Conservation (phyloP, 1,284 basidiomycete species). For the Cryptococcus floricola region DNA sequence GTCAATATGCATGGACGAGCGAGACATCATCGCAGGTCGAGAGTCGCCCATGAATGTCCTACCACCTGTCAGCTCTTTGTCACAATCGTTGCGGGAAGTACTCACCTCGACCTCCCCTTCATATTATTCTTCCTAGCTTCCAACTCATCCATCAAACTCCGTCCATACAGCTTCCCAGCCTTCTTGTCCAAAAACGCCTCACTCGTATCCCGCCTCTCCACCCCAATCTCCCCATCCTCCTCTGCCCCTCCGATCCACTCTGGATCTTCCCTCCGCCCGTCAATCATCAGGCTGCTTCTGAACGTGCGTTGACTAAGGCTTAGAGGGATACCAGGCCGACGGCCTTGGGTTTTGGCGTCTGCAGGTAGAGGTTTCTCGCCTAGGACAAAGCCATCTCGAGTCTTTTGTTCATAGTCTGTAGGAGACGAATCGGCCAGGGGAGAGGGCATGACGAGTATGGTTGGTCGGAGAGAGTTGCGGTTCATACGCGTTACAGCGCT, state of each 20-base stretch:
- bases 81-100: not conserved
- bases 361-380: slow-evolving; percentile 46
- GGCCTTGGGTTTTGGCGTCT: slow-evolving; percentile 29
- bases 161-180: slow-evolving; percentile 41
- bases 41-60: slow-evolving; percentile 47
- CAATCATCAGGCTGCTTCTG: slow-evolving; percentile 35
- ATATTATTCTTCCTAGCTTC: slow-evolving; percentile 42
- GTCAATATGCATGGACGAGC: slow-evolving; percentile 11
- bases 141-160: slow-evolving; percentile 47
- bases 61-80: not conserved
- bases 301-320: slow-evolving; percentile 41
- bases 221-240: slow-evolving; percentile 18
- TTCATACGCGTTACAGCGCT: slow-evolving; percentile 11
- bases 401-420: not conserved
- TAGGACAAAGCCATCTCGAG: slow-evolving; percentile 36
- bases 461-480: slow-evolving; percentile 36
- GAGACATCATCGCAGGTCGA: slow-evolving; percentile 47
- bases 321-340: slow-evolving; percentile 26
- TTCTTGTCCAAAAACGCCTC: slow-evolving; percentile 21
- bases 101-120: slow-evolving; percentile 40
- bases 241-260: slow-evolving; percentile 21
- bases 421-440: slow-evolving; percentile 13
- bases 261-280: slow-evolving; percentile 25
- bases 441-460: slow-evolving; percentile 44
- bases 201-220: slow-evolving; percentile 11